These are phyloP conservation scores for Crithidia expoeki DNA, from an alignment of 208 protist species.

Conservation along the genomic window DNA sequence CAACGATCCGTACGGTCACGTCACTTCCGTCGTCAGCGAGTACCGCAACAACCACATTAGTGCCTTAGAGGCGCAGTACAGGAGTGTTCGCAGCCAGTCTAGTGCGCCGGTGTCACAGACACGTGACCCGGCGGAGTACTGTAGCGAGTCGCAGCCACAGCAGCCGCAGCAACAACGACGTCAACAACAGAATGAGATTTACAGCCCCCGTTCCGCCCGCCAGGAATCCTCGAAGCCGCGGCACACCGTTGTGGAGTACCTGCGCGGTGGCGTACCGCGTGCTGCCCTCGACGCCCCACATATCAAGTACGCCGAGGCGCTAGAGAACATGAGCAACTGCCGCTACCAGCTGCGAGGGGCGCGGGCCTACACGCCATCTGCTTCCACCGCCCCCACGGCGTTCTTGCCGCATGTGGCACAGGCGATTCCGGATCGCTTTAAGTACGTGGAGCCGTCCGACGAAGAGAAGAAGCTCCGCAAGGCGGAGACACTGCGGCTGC, in stretches of 20 bases:
- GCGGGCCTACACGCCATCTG: slow-evolving; percentile 3
- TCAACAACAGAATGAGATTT: not conserved
- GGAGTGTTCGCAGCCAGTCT: slow-evolving; percentile 28
- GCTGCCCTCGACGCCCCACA: slow-evolving; percentile 31
- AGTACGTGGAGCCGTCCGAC: slow-evolving; percentile 52
- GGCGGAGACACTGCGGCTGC: slow-evolving; percentile 25
- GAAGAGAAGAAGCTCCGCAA: slow-evolving; percentile 25
- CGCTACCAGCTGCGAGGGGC: slow-evolving; percentile 14
- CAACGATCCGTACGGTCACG: slow-evolving; percentile 48
- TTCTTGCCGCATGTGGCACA: slow-evolving; percentile 22
- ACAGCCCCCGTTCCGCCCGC: slow-evolving; percentile 10
- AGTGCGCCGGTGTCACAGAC: slow-evolving; percentile 5
- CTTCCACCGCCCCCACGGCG: not conserved
- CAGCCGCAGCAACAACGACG: not conserved
- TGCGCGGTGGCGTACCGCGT: slow-evolving; percentile 23
- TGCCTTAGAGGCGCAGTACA: slow-evolving; percentile 54
- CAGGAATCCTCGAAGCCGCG: slow-evolving; percentile 29
- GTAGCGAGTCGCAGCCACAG: not conserved
- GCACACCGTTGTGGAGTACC: slow-evolving; percentile 11
- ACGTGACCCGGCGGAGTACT: not conserved
- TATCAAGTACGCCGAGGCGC: slow-evolving; percentile 36
- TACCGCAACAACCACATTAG: slow-evolving; percentile 51
- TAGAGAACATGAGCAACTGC: slow-evolving; percentile 10
- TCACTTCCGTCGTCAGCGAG: slow-evolving; percentile 63
- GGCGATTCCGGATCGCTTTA: slow-evolving; percentile 59